Evolutionary conservation across 1,284 basidiomycete species (phyloP), one percentile per base, ranked within the genome.

Genomic region (Rhodotorula sp.): DNA sequence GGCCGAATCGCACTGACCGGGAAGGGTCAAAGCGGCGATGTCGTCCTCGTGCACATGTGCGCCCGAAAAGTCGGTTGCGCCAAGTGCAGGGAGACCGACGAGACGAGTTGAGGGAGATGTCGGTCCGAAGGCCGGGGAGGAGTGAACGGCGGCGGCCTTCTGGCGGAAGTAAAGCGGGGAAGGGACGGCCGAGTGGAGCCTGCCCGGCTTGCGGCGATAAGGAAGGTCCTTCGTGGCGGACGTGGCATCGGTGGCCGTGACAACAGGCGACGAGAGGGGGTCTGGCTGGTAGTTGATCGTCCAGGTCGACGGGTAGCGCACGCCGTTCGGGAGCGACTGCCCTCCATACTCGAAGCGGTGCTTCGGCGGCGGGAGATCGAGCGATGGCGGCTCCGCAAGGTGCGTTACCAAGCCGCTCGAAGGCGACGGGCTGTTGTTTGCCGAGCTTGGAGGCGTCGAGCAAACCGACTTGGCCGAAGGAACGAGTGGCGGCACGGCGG

Each of bases 121-220:
- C 17, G 73, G 68, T 10, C 56, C 36, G 32, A 73, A 65, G 25
- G 66, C 63, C 0, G 73, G 71, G 3, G 73, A 72, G 10, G 68
- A 68, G 54, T 75, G 70, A 25, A 66, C 63, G 13, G 61, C 64
- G 2, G 73, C 70, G 15, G 73, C 73, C 32, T 67, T 69, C n/a
- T 75, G 70, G 19, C 73, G 70, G 48, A 72, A 75, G 69, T 75
- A 75, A 48, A 75, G 66, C 3, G 73, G 73, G 10, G 73, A 72
- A 2, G 73, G 73, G 34, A 72, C 61, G 32, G 66, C 67, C 22
- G 71, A 64, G 10, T 67, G 61, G 2, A 69, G 66, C 19, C 54
- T 57, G 56, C 61, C 59, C n/a, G 63, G 27, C 39, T 60, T 67
- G 36, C 73, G 67, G 3, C 70, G 68, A 57, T 70, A 72, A 17